Evolutionary conservation across 257 asterid species (phyloP).

Genomic region (Prunella vulgaris): DNA sequence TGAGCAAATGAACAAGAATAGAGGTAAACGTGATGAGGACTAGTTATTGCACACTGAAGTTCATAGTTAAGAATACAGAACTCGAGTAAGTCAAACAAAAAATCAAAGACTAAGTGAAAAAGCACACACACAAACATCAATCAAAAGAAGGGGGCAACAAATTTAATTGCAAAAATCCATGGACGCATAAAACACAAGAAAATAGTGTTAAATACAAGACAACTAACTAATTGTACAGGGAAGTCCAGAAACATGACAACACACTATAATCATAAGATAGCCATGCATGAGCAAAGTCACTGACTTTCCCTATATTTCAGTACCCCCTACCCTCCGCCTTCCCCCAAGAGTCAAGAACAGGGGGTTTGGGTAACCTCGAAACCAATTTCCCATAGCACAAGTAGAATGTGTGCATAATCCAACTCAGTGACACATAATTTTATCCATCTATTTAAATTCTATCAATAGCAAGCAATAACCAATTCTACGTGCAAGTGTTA

Average conservation of each 20-base stretch:
- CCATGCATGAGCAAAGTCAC: too few species aligned
- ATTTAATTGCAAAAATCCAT: not conserved
- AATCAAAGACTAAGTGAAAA: not conserved
- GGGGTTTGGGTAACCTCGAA: not conserved
- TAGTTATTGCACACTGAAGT: not conserved
- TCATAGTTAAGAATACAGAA: too few species aligned
- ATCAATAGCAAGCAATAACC: not conserved
- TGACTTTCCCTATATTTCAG: too few species aligned
- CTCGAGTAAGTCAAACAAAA: too few species aligned
- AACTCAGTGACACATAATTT: not conserved
- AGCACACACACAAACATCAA: not conserved
- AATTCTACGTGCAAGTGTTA: too few species aligned
- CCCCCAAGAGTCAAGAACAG: too few species aligned
- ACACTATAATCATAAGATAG: too few species aligned
- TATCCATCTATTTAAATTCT: not conserved
- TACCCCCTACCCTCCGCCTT: too few species aligned
- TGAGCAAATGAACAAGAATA: not conserved
- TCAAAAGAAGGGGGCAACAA: not conserved
- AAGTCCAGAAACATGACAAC: too few species aligned
- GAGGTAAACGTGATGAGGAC: not conserved
- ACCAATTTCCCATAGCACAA: not conserved
- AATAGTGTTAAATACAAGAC: not conserved
- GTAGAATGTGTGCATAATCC: not conserved
- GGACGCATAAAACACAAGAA: not conserved
- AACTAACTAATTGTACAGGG: not conserved